Conservation (phyloP, 371 early-diverging fungal genomes). For the Nematocida major region DNA sequence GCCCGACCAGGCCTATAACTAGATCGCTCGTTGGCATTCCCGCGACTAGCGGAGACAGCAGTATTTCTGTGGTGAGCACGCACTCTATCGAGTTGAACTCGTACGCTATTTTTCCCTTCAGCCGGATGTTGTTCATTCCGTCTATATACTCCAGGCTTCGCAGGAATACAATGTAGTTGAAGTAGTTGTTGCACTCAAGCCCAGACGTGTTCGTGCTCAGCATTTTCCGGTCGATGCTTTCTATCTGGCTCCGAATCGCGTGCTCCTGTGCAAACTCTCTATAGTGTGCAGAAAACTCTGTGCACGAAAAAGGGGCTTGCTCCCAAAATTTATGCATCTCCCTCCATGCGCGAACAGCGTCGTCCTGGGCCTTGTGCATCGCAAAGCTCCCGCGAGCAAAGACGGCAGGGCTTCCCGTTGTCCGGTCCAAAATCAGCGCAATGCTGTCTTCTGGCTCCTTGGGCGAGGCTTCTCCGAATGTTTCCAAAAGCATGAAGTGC, state of each 20-base stretch:
- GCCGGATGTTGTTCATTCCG: conserved; percentile 29
- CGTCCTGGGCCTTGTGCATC: neutral
- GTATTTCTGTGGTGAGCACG: conserved; percentile 61
- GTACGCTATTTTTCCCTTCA: conserved; percentile 61
- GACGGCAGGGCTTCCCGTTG: neutral
- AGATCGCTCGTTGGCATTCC: conserved; percentile 23
- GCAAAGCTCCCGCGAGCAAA: too few species aligned
- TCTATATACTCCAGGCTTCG: conserved; percentile 52
- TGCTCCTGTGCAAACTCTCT: neutral
- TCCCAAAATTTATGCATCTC: neutral
- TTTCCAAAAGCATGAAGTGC: too few species aligned
- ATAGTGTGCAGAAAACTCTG: conserved; percentile 53
- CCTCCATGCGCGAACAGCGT: conserved; percentile 12
- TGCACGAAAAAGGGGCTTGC: conserved; percentile 42
- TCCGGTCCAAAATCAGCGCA: neutral
- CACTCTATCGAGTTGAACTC: conserved; percentile 62
- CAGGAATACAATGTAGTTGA: conserved; percentile 57
- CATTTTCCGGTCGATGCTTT: neutral
- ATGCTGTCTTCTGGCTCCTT: too few species aligned
- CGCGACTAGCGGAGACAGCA: conserved; percentile 56
- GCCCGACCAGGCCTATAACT: conserved; percentile 52
- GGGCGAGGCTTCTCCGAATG: too few species aligned
- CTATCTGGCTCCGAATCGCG: conserved; percentile 31
- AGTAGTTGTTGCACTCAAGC: conserved; percentile 58
- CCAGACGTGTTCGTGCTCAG: conserved; percentile 30